Evolutionary conservation across 1,284 basidiomycete species (phyloP), one percentile per base, ranked within the genome.

Genomic region (Ustilago trichophora): DNA sequence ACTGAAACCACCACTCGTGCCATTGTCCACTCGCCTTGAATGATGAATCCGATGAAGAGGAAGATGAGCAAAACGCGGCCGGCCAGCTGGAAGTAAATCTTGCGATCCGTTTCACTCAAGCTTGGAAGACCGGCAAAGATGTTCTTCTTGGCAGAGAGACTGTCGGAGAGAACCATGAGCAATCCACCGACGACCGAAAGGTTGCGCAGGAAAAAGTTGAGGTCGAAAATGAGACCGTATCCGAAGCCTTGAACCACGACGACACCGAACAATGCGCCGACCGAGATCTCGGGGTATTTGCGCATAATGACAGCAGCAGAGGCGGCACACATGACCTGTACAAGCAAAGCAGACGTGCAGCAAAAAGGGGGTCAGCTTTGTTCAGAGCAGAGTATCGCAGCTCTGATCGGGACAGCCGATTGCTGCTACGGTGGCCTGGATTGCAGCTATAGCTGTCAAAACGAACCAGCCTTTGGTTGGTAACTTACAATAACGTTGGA

Each of bases 161-260:
- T 91, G 82, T 98, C 96, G 66, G 90, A 93, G 83, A 99, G 93
- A 44, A 98, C 94, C 96, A 99, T 98, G 80, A 95, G 88, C 38
- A 95, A 87, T 41, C 92, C 92, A 58, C 92, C 92, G 58, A 95
- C 90, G 76, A 95, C 92, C 64, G 89, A 91, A 40, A 95, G 85
- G 83, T 94, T 95, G 81, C 92, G 91, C 38, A 98, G 89, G 92
- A 99, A 99, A 87, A 99, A 99, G 84, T 92, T 98, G 80, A 98
- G 86, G 86, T 98, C 96, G 82, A 94, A 95, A 75, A 95, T 93
- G 77, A 95, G 89, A 24, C 92, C 92, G 81, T 95, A 95, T 69
- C 92, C 92, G 72, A 95, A 89, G 4, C 82, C 96, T 84, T 99
- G 96, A 54, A 94, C 88, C 74, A 98, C 84, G 47, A 99, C 94